A percentile compares a stretch with the other conserved stretches of the same genome.
These are phyloP conservation scores for Avicennia marina DNA, from an alignment of 257 asterid genomes.

Conservation along the genomic window DNA sequence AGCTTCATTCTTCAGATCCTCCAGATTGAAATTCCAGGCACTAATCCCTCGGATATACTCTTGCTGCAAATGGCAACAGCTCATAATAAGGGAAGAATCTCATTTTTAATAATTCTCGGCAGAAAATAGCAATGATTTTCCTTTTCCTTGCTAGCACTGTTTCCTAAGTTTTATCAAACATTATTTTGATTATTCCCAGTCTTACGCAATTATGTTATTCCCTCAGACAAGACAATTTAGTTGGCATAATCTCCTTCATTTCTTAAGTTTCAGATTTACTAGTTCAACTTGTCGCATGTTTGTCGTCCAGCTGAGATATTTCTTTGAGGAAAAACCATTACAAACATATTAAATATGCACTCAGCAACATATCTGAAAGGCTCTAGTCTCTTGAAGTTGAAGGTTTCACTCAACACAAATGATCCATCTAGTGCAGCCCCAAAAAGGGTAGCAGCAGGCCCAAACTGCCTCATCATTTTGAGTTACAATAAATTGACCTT, in stretches of 20 bases:
- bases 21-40: constrained; percentile 95
- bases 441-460: too few relatives aligned
- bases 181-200: constrained; percentile 4
- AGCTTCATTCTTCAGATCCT: constrained; percentile 93
- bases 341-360: too few relatives aligned
- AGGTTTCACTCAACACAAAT: neutral
- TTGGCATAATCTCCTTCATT: neutral
- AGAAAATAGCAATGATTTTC: neutral
- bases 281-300: neutral
- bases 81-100: constrained; percentile 11
- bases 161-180: neutral
- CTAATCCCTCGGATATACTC: constrained; percentile 96
- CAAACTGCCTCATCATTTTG: neutral
- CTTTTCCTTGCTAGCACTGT: neutral
- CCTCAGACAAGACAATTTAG: neutral
- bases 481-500: neutral
- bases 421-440: neutral
- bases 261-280: neutral
- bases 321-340: neutral
- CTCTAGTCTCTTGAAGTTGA: neutral
- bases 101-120: neutral
- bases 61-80: constrained; percentile 52
- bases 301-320: neutral
- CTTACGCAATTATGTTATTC: constrained; percentile 1
- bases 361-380: too few relatives aligned